Conservation (phyloP, 2,329 filamentous ascomycete genomes). For the Aspergillus uvarum region DNA sequence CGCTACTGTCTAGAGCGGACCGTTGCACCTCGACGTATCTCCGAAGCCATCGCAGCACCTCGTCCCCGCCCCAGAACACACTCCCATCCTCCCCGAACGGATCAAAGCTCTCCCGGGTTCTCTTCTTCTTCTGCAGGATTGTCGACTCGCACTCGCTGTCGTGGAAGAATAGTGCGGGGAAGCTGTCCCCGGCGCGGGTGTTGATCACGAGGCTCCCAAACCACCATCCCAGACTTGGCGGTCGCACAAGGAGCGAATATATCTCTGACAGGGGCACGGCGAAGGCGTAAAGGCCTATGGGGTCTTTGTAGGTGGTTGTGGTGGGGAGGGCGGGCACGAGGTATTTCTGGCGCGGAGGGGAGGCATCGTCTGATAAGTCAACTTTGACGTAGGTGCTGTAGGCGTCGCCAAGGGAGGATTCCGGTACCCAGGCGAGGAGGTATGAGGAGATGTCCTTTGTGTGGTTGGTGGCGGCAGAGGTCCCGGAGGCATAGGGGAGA, state of each 20-base stretch:
- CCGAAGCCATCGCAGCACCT: conserved; percentile 86
- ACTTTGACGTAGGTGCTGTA: conserved; percentile 93
- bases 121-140: conserved; percentile 86
- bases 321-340: conserved; percentile 90
- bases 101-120: conserved; percentile 80
- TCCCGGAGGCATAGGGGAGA: conserved; percentile 34
- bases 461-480: background rate
- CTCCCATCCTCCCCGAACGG: conserved; percentile 77
- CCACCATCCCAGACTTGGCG: conserved; percentile 97
- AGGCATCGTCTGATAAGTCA: conserved; percentile 77
- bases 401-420: conserved; percentile 80
- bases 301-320: conserved; percentile 70
- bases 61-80: conserved; percentile 97
- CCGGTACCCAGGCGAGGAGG: conserved; percentile 89
- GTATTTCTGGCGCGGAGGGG: conserved; percentile 79
- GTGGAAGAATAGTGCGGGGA: conserved; percentile 95
- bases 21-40: conserved; percentile 80
- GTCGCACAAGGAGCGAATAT: conserved; percentile 85
- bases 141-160: conserved; percentile 96
- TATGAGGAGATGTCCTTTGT: conserved; percentile 63
- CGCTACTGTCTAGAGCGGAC: conserved; percentile 80
- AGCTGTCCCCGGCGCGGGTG: conserved; percentile 82
- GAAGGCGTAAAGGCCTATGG: conserved; percentile 81
- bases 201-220: conserved; percentile 96
- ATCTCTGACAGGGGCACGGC: conserved; percentile 86